Conservation (phyloP, 192 early-diverging fungal species). For the Gaertneriomyces sp. region DNA sequence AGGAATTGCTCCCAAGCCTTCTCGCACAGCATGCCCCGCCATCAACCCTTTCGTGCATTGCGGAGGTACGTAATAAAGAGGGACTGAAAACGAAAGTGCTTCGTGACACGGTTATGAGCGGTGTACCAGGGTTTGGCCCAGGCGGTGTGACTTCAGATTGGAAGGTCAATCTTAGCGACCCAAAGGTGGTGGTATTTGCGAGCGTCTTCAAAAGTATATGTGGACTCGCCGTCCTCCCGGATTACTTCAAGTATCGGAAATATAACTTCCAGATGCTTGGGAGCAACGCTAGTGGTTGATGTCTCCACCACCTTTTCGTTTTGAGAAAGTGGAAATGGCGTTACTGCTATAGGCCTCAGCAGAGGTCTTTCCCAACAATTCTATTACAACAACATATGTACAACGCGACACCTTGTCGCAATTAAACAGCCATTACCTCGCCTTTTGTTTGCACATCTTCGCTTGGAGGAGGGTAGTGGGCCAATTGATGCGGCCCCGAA, state of each 20-base stretch:
- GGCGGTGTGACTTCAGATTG: background rate
- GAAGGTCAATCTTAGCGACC: slow-evolving; percentile 39
- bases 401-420: too few species aligned
- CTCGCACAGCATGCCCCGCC: slow-evolving; percentile 3
- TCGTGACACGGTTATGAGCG: slow-evolving; percentile 7
- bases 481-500: slow-evolving; percentile 1
- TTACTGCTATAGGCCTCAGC: too few species aligned
- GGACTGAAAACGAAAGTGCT: slow-evolving; percentile 14
- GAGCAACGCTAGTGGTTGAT: too few species aligned
- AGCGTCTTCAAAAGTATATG: slow-evolving; percentile 49
- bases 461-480: too few species aligned
- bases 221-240: slow-evolving; percentile 37
- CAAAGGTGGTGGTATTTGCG: slow-evolving; percentile 41
- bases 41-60: slow-evolving; percentile 38
- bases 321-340: too few species aligned
- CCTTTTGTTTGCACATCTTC: too few species aligned
- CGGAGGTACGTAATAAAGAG: slow-evolving; percentile 42
- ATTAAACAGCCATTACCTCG: too few species aligned
- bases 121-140: slow-evolving; percentile 3
- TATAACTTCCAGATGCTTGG: slow-evolving; percentile 39
- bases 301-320: too few species aligned
- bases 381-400: too few species aligned
- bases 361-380: too few species aligned
- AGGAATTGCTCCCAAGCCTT: background rate
- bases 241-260: slow-evolving; percentile 43